phyloP scores from a whole-genome alignment of 2,329 filamentous ascomycete genomes.

The Curvularia sp. region DNA sequence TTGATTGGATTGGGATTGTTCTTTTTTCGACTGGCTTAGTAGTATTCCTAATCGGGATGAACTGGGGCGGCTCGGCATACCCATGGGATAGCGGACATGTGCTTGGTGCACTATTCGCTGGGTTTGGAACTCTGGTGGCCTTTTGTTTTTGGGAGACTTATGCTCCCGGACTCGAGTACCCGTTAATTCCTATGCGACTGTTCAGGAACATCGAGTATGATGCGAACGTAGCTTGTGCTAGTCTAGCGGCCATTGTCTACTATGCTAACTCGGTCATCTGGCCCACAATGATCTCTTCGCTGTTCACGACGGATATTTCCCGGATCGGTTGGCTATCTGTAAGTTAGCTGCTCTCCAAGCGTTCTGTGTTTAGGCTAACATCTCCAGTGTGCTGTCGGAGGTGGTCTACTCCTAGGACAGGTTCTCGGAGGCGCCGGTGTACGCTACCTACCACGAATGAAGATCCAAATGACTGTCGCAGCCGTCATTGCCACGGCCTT shows the following conservation, averaged over 20 bases:
- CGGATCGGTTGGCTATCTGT: slow-evolving; percentile 45
- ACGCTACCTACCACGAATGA: slow-evolving; percentile 40
- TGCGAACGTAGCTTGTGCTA: slow-evolving; percentile 44
- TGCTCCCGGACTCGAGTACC: slow-evolving; percentile 40
- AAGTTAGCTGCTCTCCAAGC: neutral
- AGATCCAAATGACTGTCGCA: slow-evolving; percentile 45
- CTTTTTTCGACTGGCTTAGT: slow-evolving; percentile 57
- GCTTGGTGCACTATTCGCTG: slow-evolving; percentile 46
- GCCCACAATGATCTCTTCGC: slow-evolving; percentile 40
- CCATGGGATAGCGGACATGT: slow-evolving; percentile 48
- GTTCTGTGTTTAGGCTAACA: slow-evolving; percentile 13
- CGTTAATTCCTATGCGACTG: slow-evolving; percentile 49
- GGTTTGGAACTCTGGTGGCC: slow-evolving; percentile 40
- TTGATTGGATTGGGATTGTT: slow-evolving; percentile 59
- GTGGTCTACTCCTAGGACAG: slow-evolving; percentile 44
- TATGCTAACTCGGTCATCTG: slow-evolving; percentile 46
- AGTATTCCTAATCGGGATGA: slow-evolving; percentile 58
- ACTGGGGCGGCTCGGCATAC: slow-evolving; percentile 51
- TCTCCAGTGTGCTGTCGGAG: slow-evolving; percentile 39
- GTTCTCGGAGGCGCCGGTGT: slow-evolving; percentile 42
- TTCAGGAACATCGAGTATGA: slow-evolving; percentile 47
- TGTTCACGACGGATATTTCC: slow-evolving; percentile 39
- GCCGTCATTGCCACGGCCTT: slow-evolving; percentile 34
- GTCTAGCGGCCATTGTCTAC: slow-evolving; percentile 46
- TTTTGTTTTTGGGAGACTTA: slow-evolving; percentile 46